phyloP scores from a whole-genome alignment of 768 basidiomycete species.

The Termitomyces sp. region DNA sequence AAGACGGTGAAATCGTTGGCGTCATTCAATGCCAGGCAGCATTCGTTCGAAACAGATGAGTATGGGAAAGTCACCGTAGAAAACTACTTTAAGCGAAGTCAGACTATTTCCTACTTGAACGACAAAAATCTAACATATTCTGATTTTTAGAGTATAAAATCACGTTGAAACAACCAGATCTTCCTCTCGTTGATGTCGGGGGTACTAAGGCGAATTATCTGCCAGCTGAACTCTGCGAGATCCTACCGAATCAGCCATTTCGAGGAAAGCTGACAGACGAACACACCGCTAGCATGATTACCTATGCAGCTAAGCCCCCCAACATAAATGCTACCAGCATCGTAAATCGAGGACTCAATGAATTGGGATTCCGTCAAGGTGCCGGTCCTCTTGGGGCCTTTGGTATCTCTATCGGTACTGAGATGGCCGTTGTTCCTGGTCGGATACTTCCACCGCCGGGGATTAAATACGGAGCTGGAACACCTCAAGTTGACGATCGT shows the following conservation, averaged over 20 bases:
- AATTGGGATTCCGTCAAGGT: slow-evolving; percentile 53
- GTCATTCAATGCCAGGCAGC: slow-evolving; percentile 41
- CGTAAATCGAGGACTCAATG: slow-evolving; percentile 54
- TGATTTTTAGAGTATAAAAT: slow-evolving; percentile 55
- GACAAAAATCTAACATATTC: slow-evolving; percentile 13
- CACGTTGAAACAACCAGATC: slow-evolving; percentile 42
- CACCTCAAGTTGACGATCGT: slow-evolving; percentile 47
- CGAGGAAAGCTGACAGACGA: slow-evolving; percentile 64
- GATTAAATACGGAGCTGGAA: slow-evolving; percentile 55
- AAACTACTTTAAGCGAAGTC: slow-evolving; percentile 66
- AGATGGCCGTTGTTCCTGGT: slow-evolving; percentile 72
- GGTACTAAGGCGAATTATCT: slow-evolving; percentile 46
- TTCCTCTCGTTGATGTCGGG: slow-evolving; percentile 61
- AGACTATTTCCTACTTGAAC: slow-evolving; percentile 35
- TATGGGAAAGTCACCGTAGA: slow-evolving; percentile 55
- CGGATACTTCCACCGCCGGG: slow-evolving; percentile 62
- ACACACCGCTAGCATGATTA: slow-evolving; percentile 75
- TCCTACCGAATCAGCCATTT: slow-evolving; percentile 66
- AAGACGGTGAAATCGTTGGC: slow-evolving; percentile 65
- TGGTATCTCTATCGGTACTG: slow-evolving; percentile 49
- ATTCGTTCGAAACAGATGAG: slow-evolving; percentile 58
- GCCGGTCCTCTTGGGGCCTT: slow-evolving; percentile 50
- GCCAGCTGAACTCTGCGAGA: slow-evolving; percentile 74
- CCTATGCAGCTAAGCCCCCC: slow-evolving; percentile 65
- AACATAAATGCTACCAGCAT: slow-evolving; percentile 65